Percentiles rank a stretch among this genome's conserved stretches.
Evolutionary conservation across 2,329 filamentous ascomycete genomes (phyloP).

Genomic region (Colletotrichum tropicale): DNA sequence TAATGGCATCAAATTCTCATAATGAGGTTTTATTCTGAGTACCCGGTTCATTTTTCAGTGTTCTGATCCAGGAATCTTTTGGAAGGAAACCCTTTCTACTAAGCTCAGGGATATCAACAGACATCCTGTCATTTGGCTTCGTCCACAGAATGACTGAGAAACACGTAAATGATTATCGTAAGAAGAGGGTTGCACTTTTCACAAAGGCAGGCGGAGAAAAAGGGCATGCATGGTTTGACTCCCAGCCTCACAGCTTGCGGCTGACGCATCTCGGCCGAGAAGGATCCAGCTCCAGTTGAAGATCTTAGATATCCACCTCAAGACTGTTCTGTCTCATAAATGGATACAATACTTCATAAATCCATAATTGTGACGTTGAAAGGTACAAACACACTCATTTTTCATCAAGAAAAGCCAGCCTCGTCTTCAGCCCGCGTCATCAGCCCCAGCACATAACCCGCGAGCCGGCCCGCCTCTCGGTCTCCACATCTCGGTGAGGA

Average conservation of each 20-base stretch:
- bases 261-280: background rate
- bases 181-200: background rate
- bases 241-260: background rate
- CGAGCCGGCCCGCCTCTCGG: background rate
- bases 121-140: background rate
- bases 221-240: background rate
- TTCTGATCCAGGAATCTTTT: background rate
- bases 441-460: background rate
- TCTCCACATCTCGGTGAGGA: background rate
- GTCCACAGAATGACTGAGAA: background rate
- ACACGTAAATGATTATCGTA: rapidly evolving
- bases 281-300: rapidly evolving
- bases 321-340: background rate
- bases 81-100: background rate
- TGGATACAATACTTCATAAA: rapidly evolving
- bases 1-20: rapidly evolving
- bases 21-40: rapidly evolving
- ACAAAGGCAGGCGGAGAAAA: background rate
- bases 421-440: background rate
- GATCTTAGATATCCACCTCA: background rate
- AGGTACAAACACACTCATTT: rapidly evolving
- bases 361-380: background rate
- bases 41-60: rapidly evolving
- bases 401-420: background rate
- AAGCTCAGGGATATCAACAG: background rate